Evolutionary conservation across 2,329 filamentous ascomycete genomes (phyloP).

Genomic region (Diplodia mutila): DNA sequence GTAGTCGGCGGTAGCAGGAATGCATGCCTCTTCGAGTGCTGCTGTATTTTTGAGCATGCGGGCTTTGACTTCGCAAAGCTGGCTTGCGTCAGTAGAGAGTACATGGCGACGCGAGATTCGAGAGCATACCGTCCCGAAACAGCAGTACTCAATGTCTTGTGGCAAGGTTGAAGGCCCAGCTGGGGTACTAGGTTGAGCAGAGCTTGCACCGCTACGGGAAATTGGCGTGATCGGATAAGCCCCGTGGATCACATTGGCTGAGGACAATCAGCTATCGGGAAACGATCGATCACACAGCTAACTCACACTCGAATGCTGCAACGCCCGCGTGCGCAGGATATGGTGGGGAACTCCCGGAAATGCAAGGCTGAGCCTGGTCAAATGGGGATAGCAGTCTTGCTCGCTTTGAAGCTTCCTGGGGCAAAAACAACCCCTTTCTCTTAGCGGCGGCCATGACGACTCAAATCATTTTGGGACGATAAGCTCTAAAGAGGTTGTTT

Average conservation of each 20-base stretch:
- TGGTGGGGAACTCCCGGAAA: not conserved
- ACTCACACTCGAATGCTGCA: not conserved
- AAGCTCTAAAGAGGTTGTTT: not conserved
- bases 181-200: not conserved
- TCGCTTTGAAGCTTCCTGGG: not conserved
- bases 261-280: not conserved
- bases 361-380: not conserved
- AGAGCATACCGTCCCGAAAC: not conserved
- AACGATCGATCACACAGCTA: not conserved
- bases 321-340: not conserved
- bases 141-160: not conserved
- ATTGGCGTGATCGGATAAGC: not conserved
- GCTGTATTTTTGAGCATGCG: not conserved
- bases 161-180: too few species aligned
- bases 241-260: not conserved
- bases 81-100: not conserved
- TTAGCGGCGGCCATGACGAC: not conserved
- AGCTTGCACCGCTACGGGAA: not conserved
- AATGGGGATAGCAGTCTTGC: not conserved
- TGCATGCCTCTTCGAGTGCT: not conserved
- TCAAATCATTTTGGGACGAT: not conserved
- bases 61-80: not conserved
- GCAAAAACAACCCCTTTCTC: not conserved
- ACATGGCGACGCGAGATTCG: too few species aligned
- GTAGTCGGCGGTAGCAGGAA: not conserved